Evolutionary conservation across 2,329 filamentous ascomycete genomes (phyloP).

Genomic region (Botrytis cinerea): DNA sequence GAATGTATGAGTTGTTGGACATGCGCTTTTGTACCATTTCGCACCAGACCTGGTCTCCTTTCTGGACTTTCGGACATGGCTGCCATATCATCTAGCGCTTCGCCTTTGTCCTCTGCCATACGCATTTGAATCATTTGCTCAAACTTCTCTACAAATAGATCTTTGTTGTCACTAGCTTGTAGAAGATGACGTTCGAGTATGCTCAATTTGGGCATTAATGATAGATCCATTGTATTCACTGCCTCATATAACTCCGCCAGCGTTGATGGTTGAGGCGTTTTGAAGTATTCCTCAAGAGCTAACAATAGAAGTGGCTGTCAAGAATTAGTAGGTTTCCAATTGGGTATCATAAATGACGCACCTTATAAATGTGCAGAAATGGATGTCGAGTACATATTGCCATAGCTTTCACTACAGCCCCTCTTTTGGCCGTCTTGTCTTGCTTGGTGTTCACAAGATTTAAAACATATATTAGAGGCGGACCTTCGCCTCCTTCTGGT

Average conservation of each 20-base stretch:
- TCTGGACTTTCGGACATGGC: slow-evolving; percentile 52
- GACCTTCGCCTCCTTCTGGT: slow-evolving; percentile 74
- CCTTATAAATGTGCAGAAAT: slow-evolving; percentile 98
- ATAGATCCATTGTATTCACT: slow-evolving; percentile 95
- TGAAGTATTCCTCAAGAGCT: slow-evolving; percentile 96
- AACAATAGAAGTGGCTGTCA: slow-evolving; percentile 78
- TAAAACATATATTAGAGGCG: slow-evolving; percentile 92
- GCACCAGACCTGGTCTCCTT: slow-evolving; percentile 43
- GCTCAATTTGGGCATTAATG: slow-evolving; percentile 84
- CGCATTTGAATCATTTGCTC: slow-evolving; percentile 89
- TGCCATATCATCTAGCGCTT: slow-evolving; percentile 45
- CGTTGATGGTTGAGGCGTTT: slow-evolving; percentile 83
- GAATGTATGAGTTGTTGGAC: slow-evolving; percentile 56
- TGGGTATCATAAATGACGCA: slow-evolving; percentile 43
- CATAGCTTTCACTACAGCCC: slow-evolving; percentile 96
- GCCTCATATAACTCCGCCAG: slow-evolving; percentile 86
- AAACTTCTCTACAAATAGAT: slow-evolving; percentile 97
- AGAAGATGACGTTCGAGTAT: slow-evolving; percentile 82
- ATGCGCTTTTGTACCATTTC: slow-evolving; percentile 64
- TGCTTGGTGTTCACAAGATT: slow-evolving; percentile 98
- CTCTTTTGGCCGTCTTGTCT: slow-evolving; percentile 88
- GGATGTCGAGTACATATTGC: slow-evolving; percentile 97
- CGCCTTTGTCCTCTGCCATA: slow-evolving; percentile 63
- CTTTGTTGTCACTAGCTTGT: slow-evolving; percentile 88
- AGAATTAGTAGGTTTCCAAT: slow-evolving; percentile 30